Percentiles rank a stretch among this genome's conserved stretches.
Conservation (phyloP, 1,284 basidiomycete species). For the Cystobasidium sp. region DNA sequence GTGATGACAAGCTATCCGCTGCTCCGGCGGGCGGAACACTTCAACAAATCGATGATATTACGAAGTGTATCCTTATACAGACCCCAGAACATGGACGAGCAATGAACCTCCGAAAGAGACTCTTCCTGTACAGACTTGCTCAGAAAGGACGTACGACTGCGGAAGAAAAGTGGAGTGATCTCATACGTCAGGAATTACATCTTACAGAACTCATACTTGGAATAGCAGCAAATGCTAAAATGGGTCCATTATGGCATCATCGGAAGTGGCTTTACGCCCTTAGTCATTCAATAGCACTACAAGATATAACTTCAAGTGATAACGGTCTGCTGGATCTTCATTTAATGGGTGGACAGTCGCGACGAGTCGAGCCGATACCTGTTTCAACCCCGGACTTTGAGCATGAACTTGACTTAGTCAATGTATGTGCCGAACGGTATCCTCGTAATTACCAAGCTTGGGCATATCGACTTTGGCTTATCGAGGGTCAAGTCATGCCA, state of each 20-base stretch:
- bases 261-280: slow-evolving; percentile 28
- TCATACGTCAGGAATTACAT: slow-evolving; percentile 1
- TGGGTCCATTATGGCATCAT: slow-evolving; percentile 42
- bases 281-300: neutral
- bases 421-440: slow-evolving; percentile 35
- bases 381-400: neutral
- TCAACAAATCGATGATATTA: slow-evolving; percentile 11
- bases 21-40: neutral
- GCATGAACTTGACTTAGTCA: slow-evolving; percentile 26
- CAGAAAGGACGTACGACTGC: neutral
- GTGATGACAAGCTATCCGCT: neutral
- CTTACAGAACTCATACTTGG: slow-evolving; percentile 28
- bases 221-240: slow-evolving; percentile 32
- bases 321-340: neutral
- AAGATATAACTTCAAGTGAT: neutral
- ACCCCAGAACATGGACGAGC: slow-evolving; percentile 38
- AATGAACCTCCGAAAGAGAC: slow-evolving; percentile 23
- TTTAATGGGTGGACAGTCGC: neutral
- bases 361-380: neutral
- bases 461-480: slow-evolving; percentile 35
- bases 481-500: slow-evolving; percentile 12
- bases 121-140: neutral
- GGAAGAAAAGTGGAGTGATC: too few relatives aligned
- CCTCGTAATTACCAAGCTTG: slow-evolving; percentile 42
- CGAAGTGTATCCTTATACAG: slow-evolving; percentile 25